Evolutionary conservation across 257 asterid genomes (phyloP).

Genomic region (Solanum habrochaites): DNA sequence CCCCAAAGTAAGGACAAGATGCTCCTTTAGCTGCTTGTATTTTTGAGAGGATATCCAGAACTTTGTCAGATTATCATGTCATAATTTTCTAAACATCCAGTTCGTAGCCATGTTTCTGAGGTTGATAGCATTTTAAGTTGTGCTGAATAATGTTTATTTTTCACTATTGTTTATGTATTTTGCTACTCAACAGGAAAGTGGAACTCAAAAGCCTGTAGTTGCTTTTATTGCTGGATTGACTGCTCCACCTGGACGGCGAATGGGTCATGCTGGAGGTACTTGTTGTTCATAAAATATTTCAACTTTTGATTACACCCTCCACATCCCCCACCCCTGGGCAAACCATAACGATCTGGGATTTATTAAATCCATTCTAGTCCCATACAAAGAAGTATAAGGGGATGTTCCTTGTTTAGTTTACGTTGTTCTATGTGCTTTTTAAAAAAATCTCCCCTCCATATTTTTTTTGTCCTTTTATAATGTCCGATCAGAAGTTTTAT

Average conservation of each 20-base stretch:
- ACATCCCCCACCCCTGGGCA: neutral
- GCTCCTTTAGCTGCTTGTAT: neutral
- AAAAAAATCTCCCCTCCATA: neutral
- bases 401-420: neutral
- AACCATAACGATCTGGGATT: neutral
- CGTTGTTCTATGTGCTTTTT: neutral
- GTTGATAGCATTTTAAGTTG: neutral
- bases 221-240: constrained; percentile 97
- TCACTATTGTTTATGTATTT: neutral
- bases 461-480: neutral
- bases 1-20: neutral
- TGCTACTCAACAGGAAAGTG: constrained; percentile 61
- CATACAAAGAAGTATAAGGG: neutral
- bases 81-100: neutral
- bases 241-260: constrained; percentile 95
- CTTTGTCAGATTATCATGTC: neutral
- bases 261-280: constrained; percentile 99
- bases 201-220: constrained; percentile 82
- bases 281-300: neutral
- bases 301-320: neutral
- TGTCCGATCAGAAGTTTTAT: neutral
- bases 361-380: neutral
- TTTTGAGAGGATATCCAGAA: neutral
- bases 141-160: neutral
- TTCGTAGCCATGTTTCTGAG: neutral